Evolutionary conservation across 768 basidiomycete genomes (phyloP), one percentile per base, ranked within the genome.

Genomic region (Mrakia blollopis): DNA sequence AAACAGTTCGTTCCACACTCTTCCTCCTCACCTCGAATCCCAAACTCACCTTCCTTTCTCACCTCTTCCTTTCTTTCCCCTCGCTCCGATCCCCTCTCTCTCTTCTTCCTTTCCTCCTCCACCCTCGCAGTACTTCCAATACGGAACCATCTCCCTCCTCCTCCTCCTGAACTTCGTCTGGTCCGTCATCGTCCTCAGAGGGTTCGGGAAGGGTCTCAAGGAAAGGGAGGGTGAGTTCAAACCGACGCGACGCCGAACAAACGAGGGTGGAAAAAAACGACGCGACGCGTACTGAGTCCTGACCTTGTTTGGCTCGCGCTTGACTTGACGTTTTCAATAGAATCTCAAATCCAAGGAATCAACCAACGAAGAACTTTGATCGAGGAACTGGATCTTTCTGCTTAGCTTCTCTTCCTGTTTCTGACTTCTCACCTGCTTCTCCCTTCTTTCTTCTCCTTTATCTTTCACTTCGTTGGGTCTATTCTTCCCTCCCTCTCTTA

Each of bases 121-220:
- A 10, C 21, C 4, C 30, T 13, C n/a, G 35, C 63, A 65, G 63
- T 65, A 65, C 63, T 32, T 65, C 63, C 63, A 65, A 65, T 65
- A 35, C 63, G 32, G 16, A 7, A 37, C 37, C 63, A 32, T 37
- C n/a, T 30, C 63, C 1, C 21, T 37, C 6, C 63, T 65, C 30
- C 32, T 35, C 30, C 63, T 65, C 63, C 32, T 37, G 35, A 65
- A 30, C 63, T 30, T 65, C 18, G 18, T 37, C 28, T 65, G 37
- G 32, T 65, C 63, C 28, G 37, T 65, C 63, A 10, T 65, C 35
- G 63, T 65, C 8, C 63, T 65, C 21, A 13, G 63, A 21, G 63
- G 63, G 35, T 65, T 65, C 35, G 63, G 63, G 32, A 30, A 65
- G 13, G 63, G 63, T 6, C 14, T 65, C 10, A 65, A 65, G 16